These are phyloP conservation scores for Gonium pectorale DNA, from an alignment of 139 green algal species.

Conservation along the genomic window DNA sequence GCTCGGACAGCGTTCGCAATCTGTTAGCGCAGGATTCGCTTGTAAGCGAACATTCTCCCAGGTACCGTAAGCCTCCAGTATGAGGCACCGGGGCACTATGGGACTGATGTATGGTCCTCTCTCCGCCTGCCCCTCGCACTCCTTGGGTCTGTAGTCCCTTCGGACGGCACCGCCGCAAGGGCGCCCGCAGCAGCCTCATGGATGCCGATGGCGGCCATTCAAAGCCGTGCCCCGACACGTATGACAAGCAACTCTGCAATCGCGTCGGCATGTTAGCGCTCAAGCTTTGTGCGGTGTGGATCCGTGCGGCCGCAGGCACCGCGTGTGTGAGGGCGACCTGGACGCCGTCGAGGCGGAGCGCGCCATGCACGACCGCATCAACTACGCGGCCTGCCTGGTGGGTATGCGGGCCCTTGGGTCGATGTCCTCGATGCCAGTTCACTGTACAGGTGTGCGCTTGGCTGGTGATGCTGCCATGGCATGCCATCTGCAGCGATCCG, in stretches of 20 bases:
- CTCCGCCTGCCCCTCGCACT: background rate
- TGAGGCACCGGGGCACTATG: no score
- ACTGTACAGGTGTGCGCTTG: no score
- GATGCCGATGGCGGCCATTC: no score
- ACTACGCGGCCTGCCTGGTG: slow-evolving; percentile 26
- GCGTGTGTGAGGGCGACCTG: background rate
- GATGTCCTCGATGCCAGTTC: no score
- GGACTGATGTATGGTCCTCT: background rate
- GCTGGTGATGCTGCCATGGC: background rate
- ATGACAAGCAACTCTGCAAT: no score
- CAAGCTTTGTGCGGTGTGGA: no score
- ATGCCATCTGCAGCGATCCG: no score
- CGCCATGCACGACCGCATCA: background rate
- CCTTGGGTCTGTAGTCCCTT: background rate
- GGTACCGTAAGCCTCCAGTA: background rate
- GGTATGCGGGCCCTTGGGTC: no score
- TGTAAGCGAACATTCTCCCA: background rate
- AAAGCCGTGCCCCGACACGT: no score
- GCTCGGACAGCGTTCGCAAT: background rate
- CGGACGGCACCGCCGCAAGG: background rate
- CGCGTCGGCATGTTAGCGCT: no score
- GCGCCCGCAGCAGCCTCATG: background rate
- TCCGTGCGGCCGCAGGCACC: no score
- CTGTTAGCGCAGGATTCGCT: background rate
- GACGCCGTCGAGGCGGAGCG: slow-evolving; percentile 17